Evolutionary conservation across 352 stramenopile genomes (phyloP), one percentile per base, ranked within the genome.

Genomic region (Aphanomyces cochlioides): DNA sequence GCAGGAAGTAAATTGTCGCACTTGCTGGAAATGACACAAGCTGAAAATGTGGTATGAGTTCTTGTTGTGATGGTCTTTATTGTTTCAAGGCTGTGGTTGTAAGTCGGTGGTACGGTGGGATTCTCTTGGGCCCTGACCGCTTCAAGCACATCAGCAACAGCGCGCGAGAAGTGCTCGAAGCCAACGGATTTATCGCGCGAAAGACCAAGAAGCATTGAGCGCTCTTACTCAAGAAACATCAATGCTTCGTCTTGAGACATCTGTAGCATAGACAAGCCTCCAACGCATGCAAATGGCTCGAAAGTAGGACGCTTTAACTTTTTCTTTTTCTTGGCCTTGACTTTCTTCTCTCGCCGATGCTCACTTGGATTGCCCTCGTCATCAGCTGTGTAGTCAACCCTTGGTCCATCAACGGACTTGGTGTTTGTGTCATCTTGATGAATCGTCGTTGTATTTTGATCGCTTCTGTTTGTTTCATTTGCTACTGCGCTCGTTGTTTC

Each of bases 61-160:
- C 28, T 28, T 28, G 28, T 28, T 28, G 28, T 28, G 28, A 28
- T 28, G 28, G 28, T 28, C 28, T 28, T 28, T 28, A 28, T 28
- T 28, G 28, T 28, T 13, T 60, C 40, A 41, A 72, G 66, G 86
- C 86, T 2, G 85, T 95, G 6, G 79, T 96, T 19, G 87, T 96
- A 45, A 92, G 87, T 54, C 74, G 88, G 43, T 96, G 88, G 88
- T 96, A 88, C 58, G 88, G 88, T 19, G 88, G 88, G 64, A 87
- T 96, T 34, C 73, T 88, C 17, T 76, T 96, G 21, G 88, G 88
- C 4, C 85, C 88, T n/a, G 88, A 95, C 59, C 80, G 88, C 1
- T 96, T 95, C 75, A 92, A 91, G 59, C 88, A 96, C 73, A 95
- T 95, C 59, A 90, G 83, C 65, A 84, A 83, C 3, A 77, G 72